Percentiles rank a stretch among this genome's conserved stretches.
Evolutionary conservation across 1,284 basidiomycete genomes (phyloP).

Genomic region (Ceratobasidium papillatum): DNA sequence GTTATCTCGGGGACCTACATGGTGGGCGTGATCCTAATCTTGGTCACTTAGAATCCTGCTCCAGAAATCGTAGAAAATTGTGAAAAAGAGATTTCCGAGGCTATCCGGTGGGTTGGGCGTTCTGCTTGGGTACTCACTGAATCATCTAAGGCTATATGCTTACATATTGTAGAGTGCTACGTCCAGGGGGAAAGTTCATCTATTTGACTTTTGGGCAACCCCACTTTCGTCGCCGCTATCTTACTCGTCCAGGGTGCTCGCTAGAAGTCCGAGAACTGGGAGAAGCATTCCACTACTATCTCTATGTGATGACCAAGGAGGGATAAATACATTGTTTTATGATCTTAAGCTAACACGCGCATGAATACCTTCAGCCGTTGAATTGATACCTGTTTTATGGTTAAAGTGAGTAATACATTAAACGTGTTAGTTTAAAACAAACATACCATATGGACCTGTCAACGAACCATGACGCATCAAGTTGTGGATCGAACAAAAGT

Average conservation of each 20-base stretch:
- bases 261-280: conserved; percentile 73
- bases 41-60: conserved; percentile 72
- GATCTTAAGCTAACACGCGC: neutral
- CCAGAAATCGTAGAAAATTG: conserved; percentile 79
- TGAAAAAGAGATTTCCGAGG: conserved; percentile 82
- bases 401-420: neutral
- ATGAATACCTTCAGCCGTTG: conserved; percentile 20
- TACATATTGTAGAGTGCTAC: conserved; percentile 64
- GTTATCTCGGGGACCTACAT: conserved; percentile 45
- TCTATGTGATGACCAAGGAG: conserved; percentile 62
- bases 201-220: conserved; percentile 93
- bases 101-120: conserved; percentile 65
- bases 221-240: conserved; percentile 81
- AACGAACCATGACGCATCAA: neutral
- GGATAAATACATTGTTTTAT: neutral
- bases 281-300: conserved; percentile 86
- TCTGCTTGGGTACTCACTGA: neutral
- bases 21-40: neutral
- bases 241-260: conserved; percentile 62
- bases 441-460: conserved; percentile 12
- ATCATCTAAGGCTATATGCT: neutral
- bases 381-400: conserved; percentile 33
- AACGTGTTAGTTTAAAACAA: neutral
- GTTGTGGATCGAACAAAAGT: neutral
- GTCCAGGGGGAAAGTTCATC: conserved; percentile 70